phyloP scores from a whole-genome alignment of 73 alveolate species.

The Blepharisma japonicum region DNA sequence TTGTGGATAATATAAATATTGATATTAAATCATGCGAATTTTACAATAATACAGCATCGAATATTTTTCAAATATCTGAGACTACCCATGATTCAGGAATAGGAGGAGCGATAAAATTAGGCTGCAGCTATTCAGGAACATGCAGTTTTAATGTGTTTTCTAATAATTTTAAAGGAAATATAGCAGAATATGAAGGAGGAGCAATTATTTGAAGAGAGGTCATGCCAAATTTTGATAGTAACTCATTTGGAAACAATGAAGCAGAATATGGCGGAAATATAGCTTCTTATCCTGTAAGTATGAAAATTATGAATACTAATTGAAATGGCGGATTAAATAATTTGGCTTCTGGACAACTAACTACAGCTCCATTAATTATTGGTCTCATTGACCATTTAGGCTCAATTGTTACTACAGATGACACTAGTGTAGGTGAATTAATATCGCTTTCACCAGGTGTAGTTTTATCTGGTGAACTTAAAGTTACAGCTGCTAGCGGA shows the following conservation, averaged over 20 bases:
- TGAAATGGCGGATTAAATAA: background rate
- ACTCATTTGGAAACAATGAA: background rate
- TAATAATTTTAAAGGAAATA: background rate
- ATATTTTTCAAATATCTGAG: too few relatives aligned
- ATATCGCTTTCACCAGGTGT: background rate
- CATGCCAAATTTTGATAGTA: background rate
- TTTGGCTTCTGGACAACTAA: background rate
- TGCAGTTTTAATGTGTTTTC: too few relatives aligned
- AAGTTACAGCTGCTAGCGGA: background rate
- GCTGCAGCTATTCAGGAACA: too few relatives aligned
- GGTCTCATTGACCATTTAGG: background rate
- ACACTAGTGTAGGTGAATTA: background rate
- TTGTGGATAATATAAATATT: too few relatives aligned
- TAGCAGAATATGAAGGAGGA: conserved; percentile 1
- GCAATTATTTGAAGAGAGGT: background rate
- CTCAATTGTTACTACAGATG: background rate
- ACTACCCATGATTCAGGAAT: too few relatives aligned
- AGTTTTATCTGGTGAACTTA: background rate
- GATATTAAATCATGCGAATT: too few relatives aligned
- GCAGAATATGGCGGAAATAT: background rate
- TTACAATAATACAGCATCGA: too few relatives aligned
- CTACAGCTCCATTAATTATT: background rate
- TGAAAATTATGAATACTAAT: background rate
- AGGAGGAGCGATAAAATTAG: too few relatives aligned
- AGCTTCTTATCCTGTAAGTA: background rate